Conservation (phyloP, 768 basidiomycete species). For the Pleurotus giganteus region DNA sequence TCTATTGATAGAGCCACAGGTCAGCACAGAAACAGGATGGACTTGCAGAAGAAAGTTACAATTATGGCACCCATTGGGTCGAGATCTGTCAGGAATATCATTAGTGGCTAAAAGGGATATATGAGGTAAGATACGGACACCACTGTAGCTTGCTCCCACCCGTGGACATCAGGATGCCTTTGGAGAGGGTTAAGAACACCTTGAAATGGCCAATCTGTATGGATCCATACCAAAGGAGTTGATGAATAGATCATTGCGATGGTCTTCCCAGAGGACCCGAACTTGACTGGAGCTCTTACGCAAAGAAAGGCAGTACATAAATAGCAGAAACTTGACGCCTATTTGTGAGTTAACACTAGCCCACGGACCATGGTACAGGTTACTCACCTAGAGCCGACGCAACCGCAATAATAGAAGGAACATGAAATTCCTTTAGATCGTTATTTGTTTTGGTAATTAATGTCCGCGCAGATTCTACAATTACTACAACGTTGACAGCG, state of each 20-base stretch:
- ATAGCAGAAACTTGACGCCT: conserved; percentile 86
- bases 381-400: conserved; percentile 71
- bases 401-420: conserved; percentile 83
- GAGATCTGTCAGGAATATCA: conserved; percentile 44
- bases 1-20: conserved; percentile 40
- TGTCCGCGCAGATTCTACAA: conserved; percentile 82
- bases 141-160: conserved; percentile 78
- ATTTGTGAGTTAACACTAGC: conserved; percentile 9
- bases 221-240: conserved; percentile 69
- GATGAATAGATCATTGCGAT: conserved; percentile 89
- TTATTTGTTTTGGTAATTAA: conserved; percentile 55
- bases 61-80: conserved; percentile 79
- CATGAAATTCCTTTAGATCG: conserved; percentile 63
- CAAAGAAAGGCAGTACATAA: conserved; percentile 82
- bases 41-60: conserved; percentile 38
- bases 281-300: conserved; percentile 88
- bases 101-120: neutral
- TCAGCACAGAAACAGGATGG: conserved; percentile 4
- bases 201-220: no score
- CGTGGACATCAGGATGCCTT: conserved; percentile 80
- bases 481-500: conserved; percentile 86
- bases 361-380: neutral
- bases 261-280: conserved; percentile 94
- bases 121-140: conserved; percentile 56
- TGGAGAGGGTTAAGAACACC: conserved; percentile 13